Percentiles rank a stretch among this genome's conserved stretches.
These are phyloP conservation scores for Hypomyces rosellus DNA, from an alignment of 2,329 filamentous ascomycete species.

Conservation along the genomic window DNA sequence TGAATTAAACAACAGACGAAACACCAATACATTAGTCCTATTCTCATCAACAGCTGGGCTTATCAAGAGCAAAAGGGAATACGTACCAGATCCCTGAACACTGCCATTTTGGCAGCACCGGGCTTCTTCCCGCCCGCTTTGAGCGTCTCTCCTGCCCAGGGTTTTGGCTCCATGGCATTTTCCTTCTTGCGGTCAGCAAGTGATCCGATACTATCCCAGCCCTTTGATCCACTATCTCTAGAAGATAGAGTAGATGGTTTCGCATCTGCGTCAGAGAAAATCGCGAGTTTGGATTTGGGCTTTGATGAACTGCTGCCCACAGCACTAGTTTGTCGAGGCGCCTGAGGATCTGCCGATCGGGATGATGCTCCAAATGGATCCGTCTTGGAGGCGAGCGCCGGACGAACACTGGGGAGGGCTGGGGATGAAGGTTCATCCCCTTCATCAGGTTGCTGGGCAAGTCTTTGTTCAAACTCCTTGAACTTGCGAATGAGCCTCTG, in stretches of 20 bases:
- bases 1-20: slow-evolving; percentile 41
- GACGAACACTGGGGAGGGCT: slow-evolving; percentile 74
- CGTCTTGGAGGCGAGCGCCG: slow-evolving; percentile 76
- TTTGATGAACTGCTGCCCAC: slow-evolving; percentile 50
- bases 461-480: slow-evolving; percentile 79
- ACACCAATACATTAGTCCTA: slow-evolving; percentile 82
- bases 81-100: slow-evolving; percentile 91
- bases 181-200: slow-evolving; percentile 89
- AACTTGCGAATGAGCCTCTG: slow-evolving; percentile 83
- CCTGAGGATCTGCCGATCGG: slow-evolving; percentile 59
- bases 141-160: slow-evolving; percentile 88
- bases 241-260: slow-evolving; percentile 51
- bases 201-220: slow-evolving; percentile 89
- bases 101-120: slow-evolving; percentile 68
- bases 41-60: slow-evolving; percentile 74
- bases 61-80: slow-evolving; percentile 29
- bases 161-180: slow-evolving; percentile 76
- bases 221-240: slow-evolving; percentile 52
- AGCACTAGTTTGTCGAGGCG: slow-evolving; percentile 44
- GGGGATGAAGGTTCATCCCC: slow-evolving; percentile 71
- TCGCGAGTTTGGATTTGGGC: slow-evolving; percentile 75
- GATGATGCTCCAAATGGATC: slow-evolving; percentile 67
- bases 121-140: slow-evolving; percentile 79
- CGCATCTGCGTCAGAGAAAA: slow-evolving; percentile 76
- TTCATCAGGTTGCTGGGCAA: slow-evolving; percentile 57